These are phyloP conservation scores for Tylopilus cervinicoccineus DNA, from an alignment of 768 basidiomycete species.

Conservation along the genomic window DNA sequence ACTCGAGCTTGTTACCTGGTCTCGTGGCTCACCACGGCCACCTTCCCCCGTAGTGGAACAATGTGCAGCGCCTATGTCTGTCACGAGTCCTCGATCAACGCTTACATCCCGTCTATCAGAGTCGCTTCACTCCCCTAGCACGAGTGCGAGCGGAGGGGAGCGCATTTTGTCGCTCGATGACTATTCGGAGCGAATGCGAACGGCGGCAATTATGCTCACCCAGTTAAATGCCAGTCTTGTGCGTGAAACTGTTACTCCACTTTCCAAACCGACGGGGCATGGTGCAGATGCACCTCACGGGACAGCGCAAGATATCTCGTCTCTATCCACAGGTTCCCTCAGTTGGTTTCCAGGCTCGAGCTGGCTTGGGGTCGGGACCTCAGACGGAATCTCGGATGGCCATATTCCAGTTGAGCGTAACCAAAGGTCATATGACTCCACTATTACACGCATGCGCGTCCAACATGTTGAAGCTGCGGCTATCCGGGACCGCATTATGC, in stretches of 20 bases:
- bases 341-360: slow-evolving; percentile 55
- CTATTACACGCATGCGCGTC: slow-evolving; percentile 60
- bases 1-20: slow-evolving; percentile 84
- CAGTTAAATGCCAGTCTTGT: slow-evolving; percentile 84
- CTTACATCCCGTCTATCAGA: slow-evolving; percentile 2
- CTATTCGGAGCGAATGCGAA: slow-evolving; percentile 97
- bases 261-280: slow-evolving; percentile 13
- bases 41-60: slow-evolving; percentile 44
- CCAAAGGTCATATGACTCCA: slow-evolving; percentile 21
- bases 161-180: slow-evolving; percentile 78
- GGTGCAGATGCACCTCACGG: slow-evolving; percentile 1
- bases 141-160: slow-evolving; percentile 6
- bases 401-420: slow-evolving; percentile 28
- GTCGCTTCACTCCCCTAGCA: slow-evolving; percentile 1
- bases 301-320: slow-evolving; percentile 9
- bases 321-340: slow-evolving; percentile 30
- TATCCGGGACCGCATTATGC: slow-evolving; percentile 95
- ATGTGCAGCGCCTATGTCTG: slow-evolving; percentile 21
- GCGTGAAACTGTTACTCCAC: slow-evolving; percentile 44
- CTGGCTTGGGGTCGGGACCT: slow-evolving; percentile 38
- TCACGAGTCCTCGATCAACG: slow-evolving; percentile 9
- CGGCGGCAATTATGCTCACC: slow-evolving; percentile 96
- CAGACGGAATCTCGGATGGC: slow-evolving; percentile 21
- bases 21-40: slow-evolving; percentile 46
- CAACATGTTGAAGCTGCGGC: slow-evolving; percentile 81